These are phyloP conservation scores for Apiospora marii DNA, from an alignment of 2,329 filamentous ascomycete species.

Conservation along the genomic window DNA sequence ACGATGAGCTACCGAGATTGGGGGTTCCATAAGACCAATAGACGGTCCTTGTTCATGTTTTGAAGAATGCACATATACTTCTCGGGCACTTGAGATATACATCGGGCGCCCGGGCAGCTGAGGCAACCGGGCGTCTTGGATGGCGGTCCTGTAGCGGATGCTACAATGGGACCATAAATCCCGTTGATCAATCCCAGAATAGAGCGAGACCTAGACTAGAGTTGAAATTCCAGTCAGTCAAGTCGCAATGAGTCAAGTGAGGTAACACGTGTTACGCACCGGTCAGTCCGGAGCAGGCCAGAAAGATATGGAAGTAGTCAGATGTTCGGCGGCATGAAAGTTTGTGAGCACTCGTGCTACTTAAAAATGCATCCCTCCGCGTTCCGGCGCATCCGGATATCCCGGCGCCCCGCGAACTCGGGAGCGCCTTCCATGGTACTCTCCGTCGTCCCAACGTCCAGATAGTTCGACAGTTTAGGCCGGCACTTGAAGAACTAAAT, in stretches of 20 bases:
- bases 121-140: neutral
- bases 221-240: neutral
- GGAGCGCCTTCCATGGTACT: neutral
- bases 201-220: neutral
- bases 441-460: neutral
- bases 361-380: neutral
- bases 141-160: neutral
- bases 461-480: neutral
- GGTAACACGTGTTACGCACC: neutral
- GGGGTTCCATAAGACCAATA: neutral
- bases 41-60: neutral
- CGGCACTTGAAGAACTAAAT: neutral
- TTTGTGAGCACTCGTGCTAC: neutral
- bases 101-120: neutral
- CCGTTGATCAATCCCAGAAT: neutral
- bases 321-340: neutral
- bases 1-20: neutral
- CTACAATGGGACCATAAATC: neutral
- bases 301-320: neutral
- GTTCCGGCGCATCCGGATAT: neutral
- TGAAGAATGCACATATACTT: constrained; percentile 10
- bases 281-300: neutral
- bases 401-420: neutral
- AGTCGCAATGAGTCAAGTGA: neutral
- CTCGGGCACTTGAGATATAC: neutral